A percentile compares a stretch with the other conserved stretches of the same genome.
These are phyloP conservation scores for Phlyctochytrium planicorne DNA, from an alignment of 192 early-diverging fungal genomes.

Conservation along the genomic window DNA sequence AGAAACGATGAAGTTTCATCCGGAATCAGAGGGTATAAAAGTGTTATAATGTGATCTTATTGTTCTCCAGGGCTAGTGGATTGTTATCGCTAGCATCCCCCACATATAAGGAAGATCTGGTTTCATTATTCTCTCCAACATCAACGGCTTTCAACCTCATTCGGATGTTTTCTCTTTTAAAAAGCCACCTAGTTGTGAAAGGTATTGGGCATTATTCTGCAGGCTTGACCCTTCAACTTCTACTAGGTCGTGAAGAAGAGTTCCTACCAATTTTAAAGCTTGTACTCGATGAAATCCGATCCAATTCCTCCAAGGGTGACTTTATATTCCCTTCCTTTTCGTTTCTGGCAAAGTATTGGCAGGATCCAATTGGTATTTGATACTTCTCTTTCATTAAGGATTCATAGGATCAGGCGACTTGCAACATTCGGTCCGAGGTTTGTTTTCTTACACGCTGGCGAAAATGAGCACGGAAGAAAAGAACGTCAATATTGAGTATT, in stretches of 20 bases:
- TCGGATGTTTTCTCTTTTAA: slow-evolving; percentile 57
- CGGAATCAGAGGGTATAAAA: slow-evolving; percentile 16
- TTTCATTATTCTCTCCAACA: slow-evolving; percentile 48
- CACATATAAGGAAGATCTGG: slow-evolving; percentile 13
- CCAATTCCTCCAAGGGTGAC: slow-evolving; percentile 41
- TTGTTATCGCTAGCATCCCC: slow-evolving; percentile 65
- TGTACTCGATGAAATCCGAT: slow-evolving; percentile 55
- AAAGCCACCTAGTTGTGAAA: slow-evolving; percentile 48
- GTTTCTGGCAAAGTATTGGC: slow-evolving; percentile 78
- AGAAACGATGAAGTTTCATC: neutral
- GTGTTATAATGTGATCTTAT: slow-evolving; percentile 4
- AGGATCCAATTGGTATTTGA: slow-evolving; percentile 80
- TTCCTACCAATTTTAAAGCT: slow-evolving; percentile 35
- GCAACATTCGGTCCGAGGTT: slow-evolving; percentile 58
- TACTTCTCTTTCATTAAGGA: too few relatives aligned
- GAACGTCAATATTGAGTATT: slow-evolving; percentile 60
- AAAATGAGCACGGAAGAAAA: slow-evolving; percentile 51
- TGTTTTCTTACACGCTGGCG: slow-evolving; percentile 55
- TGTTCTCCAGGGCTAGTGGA: slow-evolving; percentile 57
- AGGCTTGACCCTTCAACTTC: neutral
- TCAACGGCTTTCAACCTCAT: slow-evolving; percentile 67
- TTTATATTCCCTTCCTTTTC: slow-evolving; percentile 68
- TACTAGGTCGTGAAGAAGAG: slow-evolving; percentile 47
- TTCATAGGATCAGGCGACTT: slow-evolving; percentile 73
- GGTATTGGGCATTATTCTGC: slow-evolving; percentile 30